Base-by-base conservation (phyloP, 2,329 filamentous ascomycete species). In the Calonectria multiphialidica region DNA sequence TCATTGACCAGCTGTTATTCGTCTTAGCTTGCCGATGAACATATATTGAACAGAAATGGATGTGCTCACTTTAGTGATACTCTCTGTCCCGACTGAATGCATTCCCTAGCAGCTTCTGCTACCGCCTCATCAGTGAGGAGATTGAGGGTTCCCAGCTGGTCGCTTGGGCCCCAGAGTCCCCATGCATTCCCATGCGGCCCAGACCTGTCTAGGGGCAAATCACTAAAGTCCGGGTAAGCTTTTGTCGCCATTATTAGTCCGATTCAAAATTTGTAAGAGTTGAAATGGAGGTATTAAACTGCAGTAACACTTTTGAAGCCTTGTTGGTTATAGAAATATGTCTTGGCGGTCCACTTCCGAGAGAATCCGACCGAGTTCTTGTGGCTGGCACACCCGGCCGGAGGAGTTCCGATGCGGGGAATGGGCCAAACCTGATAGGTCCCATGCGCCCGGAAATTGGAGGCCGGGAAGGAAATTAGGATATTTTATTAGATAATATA, bases 131-230 rank as follows among this genome's bases (percentile, higher is more conserved):
- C 59, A 2, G 87, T 89, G 55, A 89, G 83, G 6, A 87, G 82
- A 76, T 89, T 89, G 4, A 89, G 81, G 67, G 86, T 87, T 13
- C 88, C 87, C 5, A 88, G 80, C 71, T 88, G 83, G 70, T 89
- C 87, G 35, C 81, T 71, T 15, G 81, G 75, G 5, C 87, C 87
- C 74, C 87, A 88, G 3, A 87, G 82, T 8, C 87, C 87, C 87
- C 87, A 89, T 16, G 87, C 85, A 74, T 88, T 88, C 9, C 85
- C 84, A n/a, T 81, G 82, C 3, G 86, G 86, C 0, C 85, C 86
- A 62, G 79, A 74, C 47, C 83, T 83, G 75, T 84, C 83, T 3
- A 89, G 81, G 3, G 87, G 87, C 2, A 89, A 84, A 23, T 83
- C 80, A 13, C 83, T 77, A 74, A 87, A 87, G 28, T 28, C 6